Base-by-base conservation (phyloP, 2,329 filamentous ascomycete species). In the Colletotrichum sp. region DNA sequence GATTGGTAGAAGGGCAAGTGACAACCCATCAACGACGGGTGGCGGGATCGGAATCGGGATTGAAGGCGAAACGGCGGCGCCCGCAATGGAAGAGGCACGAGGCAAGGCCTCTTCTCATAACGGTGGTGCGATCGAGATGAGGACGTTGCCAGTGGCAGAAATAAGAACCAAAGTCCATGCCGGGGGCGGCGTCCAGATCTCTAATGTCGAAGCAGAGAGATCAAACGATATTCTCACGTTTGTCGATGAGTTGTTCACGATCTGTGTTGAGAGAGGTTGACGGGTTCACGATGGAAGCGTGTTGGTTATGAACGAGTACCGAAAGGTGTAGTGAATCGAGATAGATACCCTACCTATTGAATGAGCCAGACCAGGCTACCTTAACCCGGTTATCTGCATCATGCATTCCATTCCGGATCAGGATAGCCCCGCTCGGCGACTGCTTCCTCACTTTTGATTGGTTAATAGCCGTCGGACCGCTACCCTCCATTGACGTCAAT, bases 201-300 rank as follows among this genome's bases (percentile, higher is more conserved):
- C 84, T 1, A 82, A 83, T 18, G 78, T 83, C 8, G 82, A 82
- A 64, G 83, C 82, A 32, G 84, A 86, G 77, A 83, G 82, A 60
- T 79, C 78, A 30, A 83, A 79, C 8, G 83, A 84, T 39, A 78
- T 66, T 76, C 80, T 70, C 74, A 88, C 86, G 3, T 88, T 87
- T 79, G 87, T 88, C 30, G 87, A 88, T 74, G 86, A 88, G 75
- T 78, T 88, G 43, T 87, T 87, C 77, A 76, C 78, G 16, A 76
- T 81, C 32, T 81, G 78, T 28, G 78, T 77, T 18, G 72, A 77
- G 22, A 65, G 74, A 4, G 66, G 66, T n/a, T 76, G 34, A 62
- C 9, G 13, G 7, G 25, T 27, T 52, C n/a, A n/a, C 16, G 18
- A 16, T 30, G n/a, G 25, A 66, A 65, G 6, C 30, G 30, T 18